These are phyloP conservation scores for Auriscalpium orientale DNA, from an alignment of 768 basidiomycete genomes.

Conservation along the genomic window DNA sequence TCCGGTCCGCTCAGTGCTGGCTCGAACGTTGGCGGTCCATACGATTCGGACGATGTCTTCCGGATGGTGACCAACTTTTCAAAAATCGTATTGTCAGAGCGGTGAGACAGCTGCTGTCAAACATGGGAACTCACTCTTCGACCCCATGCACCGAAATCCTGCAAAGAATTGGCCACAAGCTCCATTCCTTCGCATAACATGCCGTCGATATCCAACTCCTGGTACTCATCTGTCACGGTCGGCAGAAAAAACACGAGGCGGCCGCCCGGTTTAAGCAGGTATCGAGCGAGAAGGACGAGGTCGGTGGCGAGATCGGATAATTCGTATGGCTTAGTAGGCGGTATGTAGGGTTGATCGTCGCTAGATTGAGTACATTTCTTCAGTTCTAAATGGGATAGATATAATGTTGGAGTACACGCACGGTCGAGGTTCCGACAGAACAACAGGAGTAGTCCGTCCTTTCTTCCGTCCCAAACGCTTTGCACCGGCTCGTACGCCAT, in stretches of 20 bases:
- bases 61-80: constrained; percentile 83
- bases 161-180: constrained; percentile 79
- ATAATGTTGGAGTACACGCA: constrained; percentile 22
- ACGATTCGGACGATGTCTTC: constrained; percentile 44
- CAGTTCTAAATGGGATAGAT: background rate
- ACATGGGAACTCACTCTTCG: constrained; percentile 56
- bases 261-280: constrained; percentile 77
- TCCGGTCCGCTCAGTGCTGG: background rate
- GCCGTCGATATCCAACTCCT: constrained; percentile 73
- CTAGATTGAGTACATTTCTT: constrained; percentile 21
- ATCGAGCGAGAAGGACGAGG: constrained; percentile 74
- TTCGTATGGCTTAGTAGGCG: constrained; percentile 89
- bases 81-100: background rate
- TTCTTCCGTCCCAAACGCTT: constrained; percentile 72
- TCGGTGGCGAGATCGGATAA: constrained; percentile 76
- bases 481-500: constrained; percentile 87
- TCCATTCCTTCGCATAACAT: constrained; percentile 85
- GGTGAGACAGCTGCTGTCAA: background rate
- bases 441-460: constrained; percentile 24
- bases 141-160: constrained; percentile 95
- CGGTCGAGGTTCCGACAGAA: constrained; percentile 25
- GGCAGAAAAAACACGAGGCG: constrained; percentile 94
- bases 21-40: constrained; percentile 51
- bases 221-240: constrained; percentile 86
- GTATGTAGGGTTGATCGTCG: constrained; percentile 68